Conservation (phyloP, 306 rosid genomes). For the Rubus idaeus region DNA sequence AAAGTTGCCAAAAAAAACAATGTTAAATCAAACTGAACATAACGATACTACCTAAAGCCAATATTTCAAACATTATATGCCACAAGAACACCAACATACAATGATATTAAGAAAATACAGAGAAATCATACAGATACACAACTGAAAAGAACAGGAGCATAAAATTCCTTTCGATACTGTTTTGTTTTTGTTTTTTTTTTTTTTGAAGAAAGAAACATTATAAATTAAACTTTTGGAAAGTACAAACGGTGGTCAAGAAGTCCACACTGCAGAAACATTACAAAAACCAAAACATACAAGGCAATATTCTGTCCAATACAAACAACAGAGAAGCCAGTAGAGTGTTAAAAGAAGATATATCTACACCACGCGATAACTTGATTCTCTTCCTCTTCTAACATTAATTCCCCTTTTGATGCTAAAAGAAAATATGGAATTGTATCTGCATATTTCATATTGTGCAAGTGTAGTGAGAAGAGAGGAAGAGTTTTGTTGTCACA, state of each 20-base stretch:
- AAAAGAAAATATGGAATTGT: neutral
- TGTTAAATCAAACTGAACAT: neutral
- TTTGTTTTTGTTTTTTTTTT: too few species aligned
- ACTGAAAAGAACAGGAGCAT: neutral
- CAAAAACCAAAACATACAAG: neutral
- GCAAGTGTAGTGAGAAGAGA: neutral
- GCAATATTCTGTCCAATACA: neutral
- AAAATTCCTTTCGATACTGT: neutral
- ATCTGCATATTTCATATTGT: neutral
- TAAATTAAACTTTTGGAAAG: too few species aligned
- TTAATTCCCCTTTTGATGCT: neutral
- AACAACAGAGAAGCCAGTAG: neutral
- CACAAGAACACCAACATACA: slow-evolving; percentile 3
- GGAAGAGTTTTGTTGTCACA: neutral
- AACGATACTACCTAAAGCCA: neutral
- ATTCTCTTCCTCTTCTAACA: neutral
- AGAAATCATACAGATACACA: neutral
- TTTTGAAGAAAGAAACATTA: neutral
- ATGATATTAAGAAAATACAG: neutral
- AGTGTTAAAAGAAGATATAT: too few species aligned
- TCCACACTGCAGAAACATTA: too few species aligned
- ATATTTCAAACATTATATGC: neutral
- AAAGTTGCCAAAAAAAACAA: neutral
- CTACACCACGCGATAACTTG: neutral
- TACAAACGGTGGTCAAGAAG: too few species aligned